Evolutionary conservation across 768 basidiomycete species (phyloP).

Genomic region (Mrakia gelida): DNA sequence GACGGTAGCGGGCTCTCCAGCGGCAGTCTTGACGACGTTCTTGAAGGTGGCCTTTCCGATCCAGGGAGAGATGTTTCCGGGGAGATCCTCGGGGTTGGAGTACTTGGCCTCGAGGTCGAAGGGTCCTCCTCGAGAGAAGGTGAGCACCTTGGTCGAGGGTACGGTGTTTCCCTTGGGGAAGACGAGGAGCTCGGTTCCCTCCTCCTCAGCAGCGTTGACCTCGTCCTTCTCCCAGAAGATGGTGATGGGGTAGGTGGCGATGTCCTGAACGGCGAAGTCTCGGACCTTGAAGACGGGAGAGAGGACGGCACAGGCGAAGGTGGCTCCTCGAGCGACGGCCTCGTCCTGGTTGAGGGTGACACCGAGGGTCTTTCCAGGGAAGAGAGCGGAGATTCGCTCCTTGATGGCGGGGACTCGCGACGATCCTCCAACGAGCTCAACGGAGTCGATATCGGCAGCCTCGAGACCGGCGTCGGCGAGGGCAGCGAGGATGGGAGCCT

Average conservation of each 20-base stretch:
- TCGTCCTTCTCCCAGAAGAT: conserved; percentile 75
- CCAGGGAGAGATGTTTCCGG: conserved; percentile 79
- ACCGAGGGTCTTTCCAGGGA: conserved; percentile 75
- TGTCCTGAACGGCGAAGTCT: conserved; percentile 85
- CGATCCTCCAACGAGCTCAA: conserved; percentile 90
- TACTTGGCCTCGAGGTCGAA: conserved; percentile 88
- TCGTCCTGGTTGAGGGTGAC: conserved; percentile 98
- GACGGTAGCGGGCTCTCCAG: conserved; percentile 71
- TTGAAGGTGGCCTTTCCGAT: conserved; percentile 77
- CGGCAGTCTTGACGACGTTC: conserved; percentile 61
- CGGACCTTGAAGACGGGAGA: conserved; percentile 97
- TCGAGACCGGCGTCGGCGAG: conserved; percentile 73
- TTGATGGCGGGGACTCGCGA: conserved; percentile 93
- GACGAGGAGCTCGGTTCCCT: conserved; percentile 79
- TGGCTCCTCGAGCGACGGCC: conserved; percentile 90
- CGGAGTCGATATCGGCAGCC: conserved; percentile 76
- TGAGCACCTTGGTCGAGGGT: conserved; percentile 92
- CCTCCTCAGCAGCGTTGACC: conserved; percentile 69
- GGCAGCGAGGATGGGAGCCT: conserved; percentile 68
- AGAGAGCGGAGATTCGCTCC: conserved; percentile 73
- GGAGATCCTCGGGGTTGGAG: conserved; percentile 64
- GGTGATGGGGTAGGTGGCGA: conserved; percentile 82
- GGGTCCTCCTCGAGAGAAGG: conserved; percentile 81
- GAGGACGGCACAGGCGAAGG: conserved; percentile 94
- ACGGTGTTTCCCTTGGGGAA: conserved; percentile 79